Base-by-base conservation (phyloP, 495 filamentous ascomycete species). In the Trichoderma erinaceum region DNA sequence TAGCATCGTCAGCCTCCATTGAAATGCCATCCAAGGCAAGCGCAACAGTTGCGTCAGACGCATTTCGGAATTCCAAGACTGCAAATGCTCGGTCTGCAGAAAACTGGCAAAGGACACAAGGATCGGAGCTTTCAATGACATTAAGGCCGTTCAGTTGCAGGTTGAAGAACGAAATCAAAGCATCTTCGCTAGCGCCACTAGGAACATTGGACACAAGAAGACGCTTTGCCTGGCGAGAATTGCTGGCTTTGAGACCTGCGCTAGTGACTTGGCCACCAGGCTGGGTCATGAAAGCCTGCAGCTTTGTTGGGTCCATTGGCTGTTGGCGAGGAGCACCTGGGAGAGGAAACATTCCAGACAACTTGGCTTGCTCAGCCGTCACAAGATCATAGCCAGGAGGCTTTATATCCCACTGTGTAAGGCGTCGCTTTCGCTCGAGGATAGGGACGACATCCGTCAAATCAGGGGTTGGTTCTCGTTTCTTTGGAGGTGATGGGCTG, bases 391-490 rank as follows among this genome's bases (percentile, higher is more conserved):
- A 99, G 38, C 95, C 94, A 25, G 92, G 92, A 15, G 95, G 95
- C 81, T 98, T 99, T 77, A 99, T 97, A 76, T 99, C 95, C 95
- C 95, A 99, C 77, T 98, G 96, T 38, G 93, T 97, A 81, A 98
- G 79, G 66, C 95, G 88, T 71, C 95, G 88, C 83, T 91, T 92
- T 67, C 93, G 88, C 71, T 92, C 87, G 66, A 90, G 81, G 66
- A 99, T 81, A 11, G 92, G 86, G 32, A 87, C 80, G 68, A 92
- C 81, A 72, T 96, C 88, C 69, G 93, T 97, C 75, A 99, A 81
- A 78, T 99, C 96, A 29, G 95, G 96, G 0, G 95, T 98, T 27
- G 94, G 91, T 77, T 98, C 95, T 74, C 89, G 88, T 84, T 95
- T 95, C 80, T 93, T 95, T 4, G 89, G 86, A 12, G 88, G 88